A percentile compares a stretch with the other conserved stretches of the same genome.
Evolutionary conservation across 768 basidiomycete species (phyloP).

Genomic region (Ramaria rubella): DNA sequence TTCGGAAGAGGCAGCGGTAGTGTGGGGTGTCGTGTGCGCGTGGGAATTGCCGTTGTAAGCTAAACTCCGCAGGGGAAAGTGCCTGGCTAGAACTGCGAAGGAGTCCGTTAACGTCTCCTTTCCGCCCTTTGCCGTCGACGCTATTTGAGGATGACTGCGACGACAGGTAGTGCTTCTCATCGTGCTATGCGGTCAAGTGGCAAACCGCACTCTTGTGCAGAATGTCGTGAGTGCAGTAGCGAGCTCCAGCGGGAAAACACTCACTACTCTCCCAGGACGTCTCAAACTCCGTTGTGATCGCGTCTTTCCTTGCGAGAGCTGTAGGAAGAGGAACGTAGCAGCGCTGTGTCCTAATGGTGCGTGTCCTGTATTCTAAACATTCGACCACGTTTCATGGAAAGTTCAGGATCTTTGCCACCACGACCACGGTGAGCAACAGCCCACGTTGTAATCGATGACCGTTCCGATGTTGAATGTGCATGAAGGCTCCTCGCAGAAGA

Average conservation of each 20-base stretch:
- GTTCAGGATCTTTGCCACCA: conserved; percentile 34
- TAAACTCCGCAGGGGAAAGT: not conserved
- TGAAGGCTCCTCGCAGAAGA: conserved; percentile 67
- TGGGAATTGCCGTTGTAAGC: not conserved
- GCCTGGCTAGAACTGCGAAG: not conserved
- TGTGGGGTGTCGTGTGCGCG: not conserved
- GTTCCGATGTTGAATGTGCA: conserved; percentile 29
- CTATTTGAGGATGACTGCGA: not conserved
- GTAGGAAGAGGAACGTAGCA: conserved; percentile 72
- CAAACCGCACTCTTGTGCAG: conserved; percentile 10
- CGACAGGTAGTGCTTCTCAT: not conserved
- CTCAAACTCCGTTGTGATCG: conserved; percentile 72
- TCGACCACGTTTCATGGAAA: conserved; percentile 31
- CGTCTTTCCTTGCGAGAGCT: conserved; percentile 69
- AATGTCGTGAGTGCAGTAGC: conserved; percentile 3
- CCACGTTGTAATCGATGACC: not conserved
- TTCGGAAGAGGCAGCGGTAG: not conserved
- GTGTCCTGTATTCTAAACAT: conserved; percentile 20
- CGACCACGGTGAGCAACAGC: not conserved
- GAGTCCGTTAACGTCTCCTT: not conserved
- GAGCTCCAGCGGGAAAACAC: no score
- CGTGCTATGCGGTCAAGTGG: conserved; percentile 3
- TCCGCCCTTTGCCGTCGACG: not conserved
- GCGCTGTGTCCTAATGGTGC: conserved; percentile 76
- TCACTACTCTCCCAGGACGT: conserved; percentile 18